phyloP scores from a whole-genome alignment of 441 rosid species.

The Isatis lusitanica region DNA sequence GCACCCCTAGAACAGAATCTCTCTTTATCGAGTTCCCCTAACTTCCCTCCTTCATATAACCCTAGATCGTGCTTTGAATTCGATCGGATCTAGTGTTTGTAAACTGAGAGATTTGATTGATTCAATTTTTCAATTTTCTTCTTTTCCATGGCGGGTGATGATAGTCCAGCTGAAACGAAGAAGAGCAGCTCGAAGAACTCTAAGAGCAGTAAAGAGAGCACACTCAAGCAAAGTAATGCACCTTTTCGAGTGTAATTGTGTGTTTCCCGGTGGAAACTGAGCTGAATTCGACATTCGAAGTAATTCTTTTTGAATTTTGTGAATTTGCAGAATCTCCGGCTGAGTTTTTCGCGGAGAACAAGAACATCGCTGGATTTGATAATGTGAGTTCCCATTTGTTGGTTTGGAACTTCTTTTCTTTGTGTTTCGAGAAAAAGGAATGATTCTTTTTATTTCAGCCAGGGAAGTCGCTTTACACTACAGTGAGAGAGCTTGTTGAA shows the following conservation, averaged over 20 bases:
- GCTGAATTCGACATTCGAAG: not conserved
- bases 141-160: slow-evolving; percentile 39
- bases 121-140: not conserved
- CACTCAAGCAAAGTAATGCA: slow-evolving; percentile 82
- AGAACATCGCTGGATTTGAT: slow-evolving; percentile 97
- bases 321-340: slow-evolving; percentile 89
- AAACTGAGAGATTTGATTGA: slow-evolving; percentile 9
- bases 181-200: slow-evolving; percentile 58
- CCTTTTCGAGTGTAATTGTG: not conserved
- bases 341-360: slow-evolving; percentile 98
- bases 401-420: not conserved
- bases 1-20: not conserved
- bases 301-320: not conserved
- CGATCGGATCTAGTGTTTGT: slow-evolving; percentile 1
- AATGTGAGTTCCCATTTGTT: slow-evolving; percentile 55
- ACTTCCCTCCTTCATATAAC: slow-evolving; percentile 25
- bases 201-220: slow-evolving; percentile 64
- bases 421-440: not conserved
- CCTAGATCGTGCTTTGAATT: slow-evolving; percentile 32
- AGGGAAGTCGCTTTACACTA: slow-evolving; percentile 86
- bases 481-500: slow-evolving; percentile 93
- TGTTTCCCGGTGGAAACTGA: not conserved
- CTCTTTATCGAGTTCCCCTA: not conserved
- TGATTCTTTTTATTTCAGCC: slow-evolving; percentile 48
- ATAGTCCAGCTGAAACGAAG: slow-evolving; percentile 51